Conservation (phyloP, 306 rosid species). For the Dalbergia cultrata region DNA sequence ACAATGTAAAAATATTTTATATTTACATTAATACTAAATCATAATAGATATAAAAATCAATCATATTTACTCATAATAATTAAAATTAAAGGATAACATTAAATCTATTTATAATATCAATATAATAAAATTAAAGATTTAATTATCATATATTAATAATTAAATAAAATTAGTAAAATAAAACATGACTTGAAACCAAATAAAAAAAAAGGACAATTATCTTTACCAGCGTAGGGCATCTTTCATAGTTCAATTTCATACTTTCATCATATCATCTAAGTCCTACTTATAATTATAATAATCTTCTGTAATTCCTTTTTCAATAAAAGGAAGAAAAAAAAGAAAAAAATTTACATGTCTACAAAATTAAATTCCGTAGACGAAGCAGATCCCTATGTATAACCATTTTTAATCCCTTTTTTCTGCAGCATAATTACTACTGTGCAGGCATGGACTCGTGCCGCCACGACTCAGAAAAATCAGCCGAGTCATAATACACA, state of each 20-base stretch:
- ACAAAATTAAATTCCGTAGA: slow-evolving; percentile 21
- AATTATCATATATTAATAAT: too few relatives aligned
- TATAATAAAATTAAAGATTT: too few relatives aligned
- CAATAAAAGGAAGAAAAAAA: background rate
- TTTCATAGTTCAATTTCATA: background rate
- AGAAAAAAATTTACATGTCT: slow-evolving; percentile 52
- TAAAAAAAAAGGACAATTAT: background rate
- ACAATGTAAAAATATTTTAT: too few relatives aligned
- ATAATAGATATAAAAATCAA: too few relatives aligned
- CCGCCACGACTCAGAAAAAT: slow-evolving; percentile 68
- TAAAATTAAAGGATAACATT: too few relatives aligned
- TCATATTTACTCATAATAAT: too few relatives aligned
- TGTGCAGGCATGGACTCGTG: slow-evolving; percentile 76
- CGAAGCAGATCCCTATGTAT: background rate
- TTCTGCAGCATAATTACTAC: slow-evolving; percentile 30
- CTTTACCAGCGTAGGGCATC: background rate
- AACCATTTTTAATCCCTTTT: background rate
- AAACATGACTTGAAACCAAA: background rate
- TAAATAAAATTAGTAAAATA: too few relatives aligned
- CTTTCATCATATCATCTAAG: slow-evolving; percentile 12
- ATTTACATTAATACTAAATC: too few relatives aligned
- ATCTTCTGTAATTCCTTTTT: slow-evolving; percentile 41
- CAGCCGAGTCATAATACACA: slow-evolving; percentile 68
- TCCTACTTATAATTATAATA: background rate
- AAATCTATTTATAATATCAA: too few relatives aligned